phyloP scores from a whole-genome alignment of 805 yeast genomes.

The Metschnikowia corniflorae region DNA sequence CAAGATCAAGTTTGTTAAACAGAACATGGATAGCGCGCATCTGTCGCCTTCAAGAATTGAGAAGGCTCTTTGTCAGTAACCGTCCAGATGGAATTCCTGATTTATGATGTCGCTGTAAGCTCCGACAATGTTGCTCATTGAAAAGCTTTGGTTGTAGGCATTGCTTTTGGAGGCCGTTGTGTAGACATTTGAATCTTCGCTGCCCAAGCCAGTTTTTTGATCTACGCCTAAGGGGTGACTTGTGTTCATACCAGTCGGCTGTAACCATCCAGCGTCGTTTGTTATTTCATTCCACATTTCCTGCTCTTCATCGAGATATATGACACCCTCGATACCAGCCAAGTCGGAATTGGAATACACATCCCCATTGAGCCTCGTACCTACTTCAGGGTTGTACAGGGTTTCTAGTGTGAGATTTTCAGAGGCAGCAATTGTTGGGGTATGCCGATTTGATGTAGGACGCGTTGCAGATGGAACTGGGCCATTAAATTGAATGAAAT shows the following conservation, averaged over 20 bases:
- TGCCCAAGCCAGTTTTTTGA: slow-evolving; percentile 4
- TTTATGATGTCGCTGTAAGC: slow-evolving; percentile 39
- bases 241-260: slow-evolving; percentile 18
- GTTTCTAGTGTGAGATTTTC: slow-evolving; percentile 20
- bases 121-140: slow-evolving; percentile 19
- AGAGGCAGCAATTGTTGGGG: slow-evolving; percentile 18
- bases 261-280: slow-evolving; percentile 72
- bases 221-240: slow-evolving; percentile 4
- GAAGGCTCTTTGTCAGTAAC: not conserved
- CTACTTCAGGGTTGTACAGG: slow-evolving; percentile 1
- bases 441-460: slow-evolving; percentile 18
- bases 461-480: slow-evolving; percentile 20
- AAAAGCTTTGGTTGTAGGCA: slow-evolving; percentile 5
- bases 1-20: too few relatives aligned
- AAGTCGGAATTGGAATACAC: slow-evolving; percentile 36
- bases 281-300: slow-evolving; percentile 76
- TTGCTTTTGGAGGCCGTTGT: slow-evolving; percentile 2
- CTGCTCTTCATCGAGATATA: slow-evolving; percentile 41
- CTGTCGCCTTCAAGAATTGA: too few relatives aligned
- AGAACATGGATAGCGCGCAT: too few relatives aligned
- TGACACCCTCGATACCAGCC: slow-evolving; percentile 42
- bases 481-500: slow-evolving; percentile 23
- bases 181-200: slow-evolving; percentile 1
- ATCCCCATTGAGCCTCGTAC: slow-evolving; percentile 19
- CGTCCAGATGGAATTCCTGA: slow-evolving; percentile 23